Conservation (phyloP, 192 early-diverging fungal species). For the Phycomyces blakesleeanus region DNA sequence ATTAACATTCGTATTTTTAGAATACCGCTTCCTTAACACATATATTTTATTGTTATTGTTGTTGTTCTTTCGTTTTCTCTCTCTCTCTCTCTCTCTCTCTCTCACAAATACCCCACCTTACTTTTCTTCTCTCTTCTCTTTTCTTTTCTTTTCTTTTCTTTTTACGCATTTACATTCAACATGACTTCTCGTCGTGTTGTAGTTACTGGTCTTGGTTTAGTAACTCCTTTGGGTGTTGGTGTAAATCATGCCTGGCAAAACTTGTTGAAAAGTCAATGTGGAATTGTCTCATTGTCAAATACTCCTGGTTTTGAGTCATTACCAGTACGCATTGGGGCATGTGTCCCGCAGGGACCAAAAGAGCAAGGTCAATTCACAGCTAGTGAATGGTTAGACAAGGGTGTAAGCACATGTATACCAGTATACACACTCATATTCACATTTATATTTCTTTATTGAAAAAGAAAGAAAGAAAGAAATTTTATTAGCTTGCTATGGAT, state of each 20-base stretch:
- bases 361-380: constrained; percentile 64
- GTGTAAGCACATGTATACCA: constrained; percentile 61
- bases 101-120: background rate
- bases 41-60: too few relatives aligned
- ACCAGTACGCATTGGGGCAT: constrained; percentile 73
- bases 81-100: too few relatives aligned
- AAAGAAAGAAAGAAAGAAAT: too few relatives aligned
- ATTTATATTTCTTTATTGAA: too few relatives aligned
- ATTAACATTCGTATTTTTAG: too few relatives aligned
- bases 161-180: background rate
- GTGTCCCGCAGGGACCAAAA: constrained; percentile 54
- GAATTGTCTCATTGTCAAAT: constrained; percentile 66
- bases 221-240: constrained; percentile 86
- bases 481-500: too few relatives aligned
- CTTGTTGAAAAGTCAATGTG: constrained; percentile 69
- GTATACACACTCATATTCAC: too few relatives aligned
- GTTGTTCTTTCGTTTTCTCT: too few relatives aligned
- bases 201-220: constrained; percentile 90
- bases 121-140: constrained; percentile 1
- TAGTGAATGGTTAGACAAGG: constrained; percentile 69
- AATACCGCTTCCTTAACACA: too few relatives aligned
- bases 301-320: constrained; percentile 54
- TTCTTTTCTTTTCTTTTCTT: background rate
- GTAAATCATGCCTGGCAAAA: constrained; percentile 65
- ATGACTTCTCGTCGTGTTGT: constrained; percentile 63